Evolutionary conservation across 306 rosid species (phyloP), one percentile per base, ranked within the genome.

Genomic region (Cicer judaicum): DNA sequence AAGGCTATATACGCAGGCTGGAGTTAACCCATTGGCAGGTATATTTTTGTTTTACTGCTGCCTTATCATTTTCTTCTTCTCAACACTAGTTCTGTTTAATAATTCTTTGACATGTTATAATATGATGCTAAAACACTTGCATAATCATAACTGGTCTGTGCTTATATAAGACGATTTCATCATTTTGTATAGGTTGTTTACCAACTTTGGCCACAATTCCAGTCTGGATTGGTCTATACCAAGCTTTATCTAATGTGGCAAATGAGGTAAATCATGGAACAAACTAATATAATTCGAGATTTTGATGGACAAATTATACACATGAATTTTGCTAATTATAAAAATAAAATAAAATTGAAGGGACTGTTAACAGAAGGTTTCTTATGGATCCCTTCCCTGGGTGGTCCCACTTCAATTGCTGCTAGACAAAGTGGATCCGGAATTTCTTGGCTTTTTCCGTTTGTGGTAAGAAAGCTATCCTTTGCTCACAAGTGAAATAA

Each of bases 131-230:
- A 59, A 48, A 43, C 61, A 53, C 38, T 47, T 82, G 41, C 44
- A 61, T 34, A 14, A 47, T 68, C 48, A 29, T 64, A 68, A 62
- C 40, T n/a, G 5, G n/a, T 48, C n/a, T 39, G 72, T 39, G 65
- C 41, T 59, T 13, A 46, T 78, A 67, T 40, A n/a, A 34, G 13
- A 49, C 38, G 52, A 53, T 55, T 15, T 18, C 49, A 64, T 73
- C 59, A 40, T 71, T 66, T 64, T 64, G 64, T 72, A 76, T 80
- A 95, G 98, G 99, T 66, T 95, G 99, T 83, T 77, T 95, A 2
- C 99, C 99, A 38, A 95, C 99, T 76, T 85, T 95, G 89, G 99
- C 98, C 74, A 95, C 99, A 18, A 92, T 95, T 81, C 99, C 99
- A 8, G 99, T 95, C 40, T 95, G 96, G 96, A 92, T 95, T 75